These are phyloP conservation scores for Rhizopogon vesiculosus DNA, from an alignment of 768 basidiomycete species.

Conservation along the genomic window DNA sequence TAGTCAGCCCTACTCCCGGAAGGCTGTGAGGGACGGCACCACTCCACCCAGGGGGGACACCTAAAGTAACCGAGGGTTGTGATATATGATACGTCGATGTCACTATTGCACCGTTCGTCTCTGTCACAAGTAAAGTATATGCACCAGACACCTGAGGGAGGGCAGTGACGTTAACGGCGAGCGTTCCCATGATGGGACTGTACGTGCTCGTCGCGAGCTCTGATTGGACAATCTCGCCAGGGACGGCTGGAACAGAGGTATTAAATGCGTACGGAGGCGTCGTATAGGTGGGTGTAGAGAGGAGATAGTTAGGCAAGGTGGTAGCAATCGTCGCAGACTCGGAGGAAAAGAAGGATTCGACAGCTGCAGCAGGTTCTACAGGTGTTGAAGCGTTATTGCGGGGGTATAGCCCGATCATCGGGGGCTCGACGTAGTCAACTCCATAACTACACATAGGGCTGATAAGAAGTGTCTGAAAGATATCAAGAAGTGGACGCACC, in stretches of 20 bases:
- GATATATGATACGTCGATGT: slow-evolving; percentile 51
- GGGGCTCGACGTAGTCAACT: slow-evolving; percentile 67
- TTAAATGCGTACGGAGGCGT: slow-evolving; percentile 69
- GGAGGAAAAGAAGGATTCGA: slow-evolving; percentile 54
- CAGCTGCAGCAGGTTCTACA: slow-evolving; percentile 34
- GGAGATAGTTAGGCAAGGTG: slow-evolving; percentile 64
- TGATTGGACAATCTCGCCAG: slow-evolving; percentile 52
- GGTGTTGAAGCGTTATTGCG: slow-evolving; percentile 42
- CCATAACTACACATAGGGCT: slow-evolving; percentile 49
- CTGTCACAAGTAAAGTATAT: slow-evolving; percentile 54
- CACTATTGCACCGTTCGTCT: slow-evolving; percentile 44
- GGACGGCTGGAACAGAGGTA: slow-evolving; percentile 50
- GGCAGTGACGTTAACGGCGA: slow-evolving; percentile 41
- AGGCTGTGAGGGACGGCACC: slow-evolving; percentile 7
- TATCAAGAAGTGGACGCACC: slow-evolving; percentile 33
- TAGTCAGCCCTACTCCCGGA: slow-evolving; percentile 8
- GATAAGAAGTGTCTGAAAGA: neutral
- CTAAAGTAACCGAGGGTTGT: slow-evolving; percentile 48
- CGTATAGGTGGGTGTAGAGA: slow-evolving; percentile 59
- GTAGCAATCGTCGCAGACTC: slow-evolving; percentile 62
- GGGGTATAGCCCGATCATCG: slow-evolving; percentile 74
- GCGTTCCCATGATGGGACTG: slow-evolving; percentile 45
- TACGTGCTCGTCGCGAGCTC: slow-evolving; percentile 75
- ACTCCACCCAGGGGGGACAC: slow-evolving; percentile 59
- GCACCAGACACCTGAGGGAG: slow-evolving; percentile 53